Base-by-base conservation (phyloP, 768 basidiomycete genomes). In the Hebeloma cylindrosporum region DNA sequence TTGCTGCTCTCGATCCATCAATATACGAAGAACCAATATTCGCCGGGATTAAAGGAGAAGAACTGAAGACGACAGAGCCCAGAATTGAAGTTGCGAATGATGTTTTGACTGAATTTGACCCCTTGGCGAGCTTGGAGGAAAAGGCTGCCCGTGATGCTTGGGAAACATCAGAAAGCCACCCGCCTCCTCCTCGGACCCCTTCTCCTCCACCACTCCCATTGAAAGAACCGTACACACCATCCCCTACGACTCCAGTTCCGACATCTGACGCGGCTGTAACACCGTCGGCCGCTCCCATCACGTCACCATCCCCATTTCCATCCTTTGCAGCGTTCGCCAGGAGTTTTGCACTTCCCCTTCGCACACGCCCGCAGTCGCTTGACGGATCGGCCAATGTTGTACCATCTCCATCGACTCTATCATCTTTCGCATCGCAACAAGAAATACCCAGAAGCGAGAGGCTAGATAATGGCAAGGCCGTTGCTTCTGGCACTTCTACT, bases 281-380 rank as follows among this genome's bases (percentile, higher is more conserved):
- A 37, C 40, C 36, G 11, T 37, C 52, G 30, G 48, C 49, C 4
- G 45, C 35, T 42, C 41, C 50, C 16, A 32, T 50, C 18, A 47
- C 52, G 40, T 47, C 56, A 36, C 43, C 52, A 22, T 69, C 78
- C 11, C 60, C 74, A 0, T 86, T 85, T 47, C 74, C 84, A 0
- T 81, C 84, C 2, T 69, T 88, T 18, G 77, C 83, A 9, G 73
- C 87, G 2, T 60, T 88, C 20, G 83, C 86, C 2, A 80, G 81
- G 31, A 75, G 79, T 7, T 78, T 88, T 54, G 67, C 83, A 9
- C 50, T 63, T 5, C 62, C 71, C 7, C 66, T 80, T 21, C 71
- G 70, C 14, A 50, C 75, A n/a, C 72, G 83, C 9, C 83, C 83
- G 8, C 66, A 71, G 23, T 84, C 84, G 1, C 53, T 85, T 25